Percentiles rank a stretch among this genome's conserved stretches.
phyloP scores from a whole-genome alignment of 2,329 filamentous ascomycete species.

The Zymoseptoria ardabiliae region DNA sequence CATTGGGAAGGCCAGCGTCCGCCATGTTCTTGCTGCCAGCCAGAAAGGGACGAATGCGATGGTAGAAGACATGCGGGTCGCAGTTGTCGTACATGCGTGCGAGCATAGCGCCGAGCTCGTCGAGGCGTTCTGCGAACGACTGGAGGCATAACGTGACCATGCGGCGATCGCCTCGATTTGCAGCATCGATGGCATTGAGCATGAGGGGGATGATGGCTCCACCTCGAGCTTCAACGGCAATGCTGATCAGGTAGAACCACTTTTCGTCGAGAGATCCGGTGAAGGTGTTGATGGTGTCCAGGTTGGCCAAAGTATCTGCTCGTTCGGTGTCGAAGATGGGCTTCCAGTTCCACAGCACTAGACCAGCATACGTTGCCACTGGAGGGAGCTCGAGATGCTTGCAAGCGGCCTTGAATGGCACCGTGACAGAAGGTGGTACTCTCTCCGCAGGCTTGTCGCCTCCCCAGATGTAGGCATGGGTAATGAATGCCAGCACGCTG shows the following conservation, averaged over 20 bases:
- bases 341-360: constrained; percentile 96
- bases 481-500: constrained; percentile 66
- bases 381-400: constrained; percentile 69
- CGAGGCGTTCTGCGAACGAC: constrained; percentile 76
- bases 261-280: constrained; percentile 94
- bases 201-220: constrained; percentile 82
- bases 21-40: constrained; percentile 97
- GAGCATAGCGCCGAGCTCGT: constrained; percentile 72
- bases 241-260: constrained; percentile 95
- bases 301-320: constrained; percentile 76
- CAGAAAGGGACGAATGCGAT: constrained; percentile 90
- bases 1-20: constrained; percentile 80
- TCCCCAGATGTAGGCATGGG: constrained; percentile 87
- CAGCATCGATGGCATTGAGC: constrained; percentile 78
- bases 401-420: constrained; percentile 73
- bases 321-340: constrained; percentile 78
- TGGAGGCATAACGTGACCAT: constrained; percentile 71
- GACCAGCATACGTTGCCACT: constrained; percentile 85
- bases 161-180: constrained; percentile 59
- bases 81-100: constrained; percentile 92
- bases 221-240: constrained; percentile 89
- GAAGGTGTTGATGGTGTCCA: constrained; percentile 81
- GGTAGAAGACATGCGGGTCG: constrained; percentile 89
- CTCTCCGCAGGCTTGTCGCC: constrained; percentile 62
- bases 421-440: constrained; percentile 73